Evolutionary conservation across 2,329 filamentous ascomycete species (phyloP).

Genomic region (Tricladium varicosporioides): DNA sequence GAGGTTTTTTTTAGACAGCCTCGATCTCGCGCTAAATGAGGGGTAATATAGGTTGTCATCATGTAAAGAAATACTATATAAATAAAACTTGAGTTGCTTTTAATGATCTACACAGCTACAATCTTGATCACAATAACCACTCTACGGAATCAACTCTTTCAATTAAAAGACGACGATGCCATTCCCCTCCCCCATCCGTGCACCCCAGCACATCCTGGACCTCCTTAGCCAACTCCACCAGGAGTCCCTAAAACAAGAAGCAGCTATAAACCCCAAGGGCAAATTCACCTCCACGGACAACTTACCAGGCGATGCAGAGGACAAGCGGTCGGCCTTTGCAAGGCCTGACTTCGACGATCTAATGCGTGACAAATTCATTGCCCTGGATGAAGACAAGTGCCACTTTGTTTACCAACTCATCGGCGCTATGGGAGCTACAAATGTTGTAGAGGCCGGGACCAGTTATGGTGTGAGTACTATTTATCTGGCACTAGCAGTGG

Average conservation of each 20-base stretch:
- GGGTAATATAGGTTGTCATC: neutral
- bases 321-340: neutral
- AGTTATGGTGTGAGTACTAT: slow-evolving; percentile 62
- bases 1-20: neutral
- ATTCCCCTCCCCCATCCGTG: slow-evolving; percentile 8
- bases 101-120: neutral
- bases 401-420: slow-evolving; percentile 54
- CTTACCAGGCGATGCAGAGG: slow-evolving; percentile 27
- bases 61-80: neutral
- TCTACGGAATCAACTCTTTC: neutral
- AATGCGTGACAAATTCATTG: slow-evolving; percentile 57
- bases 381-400: slow-evolving; percentile 57
- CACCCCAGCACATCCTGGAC: slow-evolving; percentile 33
- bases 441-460: slow-evolving; percentile 59
- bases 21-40: neutral
- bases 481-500: slow-evolving; percentile 57
- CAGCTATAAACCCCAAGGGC: slow-evolving; percentile 18
- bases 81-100: neutral
- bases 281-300: slow-evolving; percentile 17
- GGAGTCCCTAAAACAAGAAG: slow-evolving; percentile 35
- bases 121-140: neutral
- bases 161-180: neutral
- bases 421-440: slow-evolving; percentile 45
- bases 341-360: slow-evolving; percentile 33
- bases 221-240: slow-evolving; percentile 35